Evolutionary conservation across 177 flowering plant species (phyloP).

Genomic region (Vitis hybrid): DNA sequence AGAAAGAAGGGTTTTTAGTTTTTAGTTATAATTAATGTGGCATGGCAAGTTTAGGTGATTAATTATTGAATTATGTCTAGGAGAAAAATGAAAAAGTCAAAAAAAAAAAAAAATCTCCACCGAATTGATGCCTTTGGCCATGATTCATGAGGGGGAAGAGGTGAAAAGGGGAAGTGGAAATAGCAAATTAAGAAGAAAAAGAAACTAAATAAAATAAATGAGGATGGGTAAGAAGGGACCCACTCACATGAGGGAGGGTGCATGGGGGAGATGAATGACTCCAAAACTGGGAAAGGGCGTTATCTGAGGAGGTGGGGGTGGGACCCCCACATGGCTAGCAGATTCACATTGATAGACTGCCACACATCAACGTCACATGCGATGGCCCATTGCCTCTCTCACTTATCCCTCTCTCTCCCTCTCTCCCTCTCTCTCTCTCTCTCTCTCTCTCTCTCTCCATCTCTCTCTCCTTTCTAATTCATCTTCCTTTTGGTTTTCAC

Average conservation of each 20-base stretch:
- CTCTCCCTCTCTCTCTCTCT: background rate
- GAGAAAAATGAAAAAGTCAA: background rate
- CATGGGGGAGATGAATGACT: slow-evolving; percentile 10
- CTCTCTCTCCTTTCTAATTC: background rate
- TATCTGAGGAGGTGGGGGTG: background rate
- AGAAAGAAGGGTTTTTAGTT: no score
- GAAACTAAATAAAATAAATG: background rate
- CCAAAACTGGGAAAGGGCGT: slow-evolving; percentile 10
- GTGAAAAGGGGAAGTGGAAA: background rate
- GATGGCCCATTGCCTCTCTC: slow-evolving; percentile 1
- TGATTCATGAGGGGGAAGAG: background rate
- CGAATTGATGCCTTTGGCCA: background rate
- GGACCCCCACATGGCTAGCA: background rate
- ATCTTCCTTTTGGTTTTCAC: no score
- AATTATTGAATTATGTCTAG: no score
- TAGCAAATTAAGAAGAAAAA: background rate
- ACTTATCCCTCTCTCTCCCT: background rate
- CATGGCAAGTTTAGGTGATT: background rate
- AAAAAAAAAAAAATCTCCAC: background rate
- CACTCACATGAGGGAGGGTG: slow-evolving; percentile 14
- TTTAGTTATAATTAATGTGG: background rate
- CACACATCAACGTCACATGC: slow-evolving; percentile 21
- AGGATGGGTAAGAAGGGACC: slow-evolving; percentile 5
- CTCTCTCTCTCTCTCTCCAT: background rate
- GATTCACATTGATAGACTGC: slow-evolving; percentile 4